A percentile compares a stretch with the other conserved stretches of the same genome.
phyloP scores from a whole-genome alignment of 1,284 basidiomycete species.

The Neotropicomus parvogracilis region DNA sequence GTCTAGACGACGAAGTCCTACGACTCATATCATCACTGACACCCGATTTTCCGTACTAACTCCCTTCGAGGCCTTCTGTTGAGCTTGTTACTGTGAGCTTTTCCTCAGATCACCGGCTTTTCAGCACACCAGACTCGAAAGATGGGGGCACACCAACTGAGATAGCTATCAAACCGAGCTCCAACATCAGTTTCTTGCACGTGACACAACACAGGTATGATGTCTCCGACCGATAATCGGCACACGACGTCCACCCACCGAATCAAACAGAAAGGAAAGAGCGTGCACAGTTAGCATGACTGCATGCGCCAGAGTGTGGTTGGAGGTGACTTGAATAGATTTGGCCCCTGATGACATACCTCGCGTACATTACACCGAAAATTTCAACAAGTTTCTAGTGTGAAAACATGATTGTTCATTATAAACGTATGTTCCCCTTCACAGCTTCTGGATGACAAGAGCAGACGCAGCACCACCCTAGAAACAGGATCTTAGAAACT shows the following conservation, averaged over 20 bases:
- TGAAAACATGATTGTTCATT: constrained; percentile 18
- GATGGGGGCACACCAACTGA: constrained; percentile 8
- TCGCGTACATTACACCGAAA: constrained; percentile 2
- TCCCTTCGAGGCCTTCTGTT: constrained; percentile 55
- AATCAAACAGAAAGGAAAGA: constrained; percentile 23
- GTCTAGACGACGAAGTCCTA: constrained; percentile 59
- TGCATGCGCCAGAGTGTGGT: constrained; percentile 1
- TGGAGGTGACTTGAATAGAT: constrained; percentile 1
- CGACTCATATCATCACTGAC: neutral
- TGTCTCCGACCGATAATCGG: constrained; percentile 14
- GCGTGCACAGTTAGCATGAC: constrained; percentile 8
- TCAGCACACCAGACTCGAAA: constrained; percentile 11
- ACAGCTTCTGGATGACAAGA: constrained; percentile 84
- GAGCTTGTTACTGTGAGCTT: constrained; percentile 50
- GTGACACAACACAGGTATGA: neutral
- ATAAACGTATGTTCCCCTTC: constrained; percentile 34
- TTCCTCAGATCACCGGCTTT: constrained; percentile 17
- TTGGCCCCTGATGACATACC: constrained; percentile 15
- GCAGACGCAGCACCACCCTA: constrained; percentile 92
- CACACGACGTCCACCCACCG: constrained; percentile 2
- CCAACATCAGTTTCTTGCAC: constrained; percentile 9
- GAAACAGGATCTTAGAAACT: constrained; percentile 18
- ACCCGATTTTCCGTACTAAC: constrained; percentile 42
- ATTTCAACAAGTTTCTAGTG: constrained; percentile 10
- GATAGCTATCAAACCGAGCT: neutral